These are phyloP conservation scores for Alternaria sp. DNA, from an alignment of 2,329 filamentous ascomycete genomes.

Conservation along the genomic window DNA sequence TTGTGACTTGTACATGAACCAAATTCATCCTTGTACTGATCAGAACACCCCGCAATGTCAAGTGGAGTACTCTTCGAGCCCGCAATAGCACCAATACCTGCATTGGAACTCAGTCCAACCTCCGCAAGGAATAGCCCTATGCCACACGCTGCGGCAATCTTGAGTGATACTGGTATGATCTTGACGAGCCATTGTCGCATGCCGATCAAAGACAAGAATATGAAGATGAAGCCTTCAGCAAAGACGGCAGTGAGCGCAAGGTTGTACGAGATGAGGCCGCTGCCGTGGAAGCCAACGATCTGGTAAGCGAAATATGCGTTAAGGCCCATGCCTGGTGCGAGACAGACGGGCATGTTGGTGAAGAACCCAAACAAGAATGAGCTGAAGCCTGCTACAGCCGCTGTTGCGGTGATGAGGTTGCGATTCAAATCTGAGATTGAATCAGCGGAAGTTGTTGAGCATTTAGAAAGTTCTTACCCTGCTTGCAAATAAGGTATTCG, in stretches of 20 bases:
- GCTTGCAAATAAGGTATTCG: slow-evolving; percentile 68
- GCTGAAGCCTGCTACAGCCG: slow-evolving; percentile 78
- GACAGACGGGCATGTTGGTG: slow-evolving; percentile 70
- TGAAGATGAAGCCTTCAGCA: slow-evolving; percentile 85
- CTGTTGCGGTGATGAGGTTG: slow-evolving; percentile 83
- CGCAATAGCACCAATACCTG: slow-evolving; percentile 81
- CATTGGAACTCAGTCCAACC: slow-evolving; percentile 78
- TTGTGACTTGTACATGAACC: slow-evolving; percentile 73
- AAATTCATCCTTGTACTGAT: slow-evolving; percentile 56
- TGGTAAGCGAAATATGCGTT: slow-evolving; percentile 90
- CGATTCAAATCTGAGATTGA: slow-evolving; percentile 65
- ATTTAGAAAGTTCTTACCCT: slow-evolving; percentile 33
- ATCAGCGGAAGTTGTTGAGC: background rate
- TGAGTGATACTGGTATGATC: slow-evolving; percentile 81
- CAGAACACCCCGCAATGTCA: slow-evolving; percentile 76
- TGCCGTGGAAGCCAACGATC: slow-evolving; percentile 79
- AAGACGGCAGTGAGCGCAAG: slow-evolving; percentile 87
- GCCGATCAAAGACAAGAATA: slow-evolving; percentile 78
- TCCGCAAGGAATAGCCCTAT: slow-evolving; percentile 83
- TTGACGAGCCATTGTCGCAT: slow-evolving; percentile 89
- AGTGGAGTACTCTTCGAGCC: slow-evolving; percentile 71
- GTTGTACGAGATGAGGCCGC: slow-evolving; percentile 74
- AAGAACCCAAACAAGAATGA: slow-evolving; percentile 83
- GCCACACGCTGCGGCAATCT: slow-evolving; percentile 83
- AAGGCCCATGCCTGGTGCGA: slow-evolving; percentile 59